Percentiles rank a stretch among this genome's conserved stretches.
These are phyloP conservation scores for Penicillium cataractarum DNA, from an alignment of 495 filamentous ascomycete species.

Conservation along the genomic window DNA sequence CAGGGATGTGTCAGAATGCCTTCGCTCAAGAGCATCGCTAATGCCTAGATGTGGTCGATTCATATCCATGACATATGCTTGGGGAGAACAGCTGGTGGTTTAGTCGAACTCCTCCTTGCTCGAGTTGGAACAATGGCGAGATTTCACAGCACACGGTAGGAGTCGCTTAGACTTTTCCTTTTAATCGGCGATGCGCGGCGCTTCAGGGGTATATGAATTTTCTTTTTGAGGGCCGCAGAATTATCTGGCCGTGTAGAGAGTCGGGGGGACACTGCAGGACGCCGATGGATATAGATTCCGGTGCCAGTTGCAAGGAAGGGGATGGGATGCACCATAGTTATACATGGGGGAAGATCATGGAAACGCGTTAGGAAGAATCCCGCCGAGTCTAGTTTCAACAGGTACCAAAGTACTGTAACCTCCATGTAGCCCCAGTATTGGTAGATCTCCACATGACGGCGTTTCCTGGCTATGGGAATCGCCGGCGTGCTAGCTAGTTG, in stretches of 20 bases:
- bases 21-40: constrained; percentile 26
- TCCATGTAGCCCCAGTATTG: constrained; percentile 8
- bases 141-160: not conserved
- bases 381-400: not conserved
- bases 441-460: constrained; percentile 18
- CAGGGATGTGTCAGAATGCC: constrained; percentile 29
- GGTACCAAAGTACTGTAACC: constrained; percentile 7
- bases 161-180: not conserved
- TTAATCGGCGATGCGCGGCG: not conserved
- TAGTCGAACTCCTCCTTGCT: not conserved
- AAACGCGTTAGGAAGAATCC: not conserved
- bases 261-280: not conserved
- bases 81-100: not conserved
- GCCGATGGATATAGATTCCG: constrained; percentile 20
- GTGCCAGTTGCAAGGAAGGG: constrained; percentile 6
- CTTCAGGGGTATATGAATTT: constrained; percentile 5
- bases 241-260: not conserved
- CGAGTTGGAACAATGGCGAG: not conserved
- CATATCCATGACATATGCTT: constrained; percentile 20
- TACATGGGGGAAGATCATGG: not conserved
- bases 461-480: constrained; percentile 14
- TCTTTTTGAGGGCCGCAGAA: not conserved
- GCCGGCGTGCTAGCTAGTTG: not conserved
- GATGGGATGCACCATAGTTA: constrained; percentile 11
- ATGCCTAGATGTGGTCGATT: constrained; percentile 16